Conservation (phyloP, 768 basidiomycete species). For the Cystofilobasidium macerans region DNA sequence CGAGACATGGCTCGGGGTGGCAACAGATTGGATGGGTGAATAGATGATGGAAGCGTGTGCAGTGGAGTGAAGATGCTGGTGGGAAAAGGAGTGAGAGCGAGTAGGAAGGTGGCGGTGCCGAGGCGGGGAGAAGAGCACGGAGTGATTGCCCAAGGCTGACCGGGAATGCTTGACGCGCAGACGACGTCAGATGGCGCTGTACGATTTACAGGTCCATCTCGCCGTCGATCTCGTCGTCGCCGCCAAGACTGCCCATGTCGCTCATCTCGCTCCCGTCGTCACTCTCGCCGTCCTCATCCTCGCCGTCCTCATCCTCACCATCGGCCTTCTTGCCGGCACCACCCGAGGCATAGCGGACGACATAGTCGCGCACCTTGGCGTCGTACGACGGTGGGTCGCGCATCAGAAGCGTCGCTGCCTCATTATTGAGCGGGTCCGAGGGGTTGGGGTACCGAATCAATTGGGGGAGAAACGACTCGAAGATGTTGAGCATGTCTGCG, state of each 20-base stretch:
- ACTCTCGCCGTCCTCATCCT: slow-evolving; percentile 58
- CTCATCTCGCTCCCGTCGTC: slow-evolving; percentile 41
- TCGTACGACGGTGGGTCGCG: slow-evolving; percentile 95
- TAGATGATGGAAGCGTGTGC: too few relatives aligned
- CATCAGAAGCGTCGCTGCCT: slow-evolving; percentile 94
- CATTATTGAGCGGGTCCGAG: slow-evolving; percentile 93
- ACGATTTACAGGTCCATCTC: slow-evolving; percentile 13
- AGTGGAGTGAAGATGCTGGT: too few relatives aligned
- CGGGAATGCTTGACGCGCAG: too few relatives aligned
- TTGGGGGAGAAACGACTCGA: slow-evolving; percentile 95
- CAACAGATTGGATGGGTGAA: too few relatives aligned
- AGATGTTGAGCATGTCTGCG: slow-evolving; percentile 97
- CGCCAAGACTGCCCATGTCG: slow-evolving; percentile 37
- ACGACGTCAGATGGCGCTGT: too few relatives aligned
- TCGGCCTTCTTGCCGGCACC: slow-evolving; percentile 45
- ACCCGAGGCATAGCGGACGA: slow-evolving; percentile 85
- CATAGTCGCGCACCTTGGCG: slow-evolving; percentile 89
- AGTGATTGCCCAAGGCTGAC: too few relatives aligned
- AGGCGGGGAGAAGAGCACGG: too few relatives aligned
- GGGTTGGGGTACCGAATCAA: slow-evolving; percentile 96
- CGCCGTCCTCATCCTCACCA: slow-evolving; percentile 24
- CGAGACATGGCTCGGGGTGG: too few relatives aligned
- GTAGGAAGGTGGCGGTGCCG: too few relatives aligned
- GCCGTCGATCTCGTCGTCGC: slow-evolving; percentile 31
- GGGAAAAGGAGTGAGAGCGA: too few relatives aligned